Conservation (phyloP, 306 rosid species). For the Oemleria cerasiformis region DNA sequence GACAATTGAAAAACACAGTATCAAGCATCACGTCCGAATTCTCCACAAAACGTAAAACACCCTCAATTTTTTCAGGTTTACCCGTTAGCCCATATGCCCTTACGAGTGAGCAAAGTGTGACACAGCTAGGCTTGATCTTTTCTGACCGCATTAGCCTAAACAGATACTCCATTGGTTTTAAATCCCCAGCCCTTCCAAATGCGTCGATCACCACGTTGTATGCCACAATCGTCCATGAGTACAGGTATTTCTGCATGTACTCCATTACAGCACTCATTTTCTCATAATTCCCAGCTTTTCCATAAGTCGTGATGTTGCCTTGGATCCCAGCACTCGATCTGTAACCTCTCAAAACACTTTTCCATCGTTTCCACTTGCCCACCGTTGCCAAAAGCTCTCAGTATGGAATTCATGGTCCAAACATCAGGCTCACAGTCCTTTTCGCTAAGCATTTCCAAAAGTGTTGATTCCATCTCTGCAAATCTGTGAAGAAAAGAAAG, state of each 20-base stretch:
- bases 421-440: slow-evolving; percentile 69
- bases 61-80: slow-evolving; percentile 61
- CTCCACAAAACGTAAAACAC: slow-evolving; percentile 62
- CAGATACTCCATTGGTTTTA: slow-evolving; percentile 87
- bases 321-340: slow-evolving; percentile 79
- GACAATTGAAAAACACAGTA: slow-evolving; percentile 70
- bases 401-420: slow-evolving; percentile 94
- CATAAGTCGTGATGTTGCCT: slow-evolving; percentile 77
- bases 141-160: slow-evolving; percentile 88
- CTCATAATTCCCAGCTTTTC: slow-evolving; percentile 53
- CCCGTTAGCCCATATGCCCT: slow-evolving; percentile 75
- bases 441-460: slow-evolving; percentile 72
- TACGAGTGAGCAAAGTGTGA: slow-evolving; percentile 80
- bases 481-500: slow-evolving; percentile 63
- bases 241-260: slow-evolving; percentile 90
- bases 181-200: slow-evolving; percentile 89
- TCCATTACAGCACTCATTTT: slow-evolving; percentile 94
- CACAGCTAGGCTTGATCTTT: slow-evolving; percentile 89
- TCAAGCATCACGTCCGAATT: slow-evolving; percentile 71
- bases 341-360: slow-evolving; percentile 83
- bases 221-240: slow-evolving; percentile 86
- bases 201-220: slow-evolving; percentile 86
- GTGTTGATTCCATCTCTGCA: slow-evolving; percentile 78
- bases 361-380: slow-evolving; percentile 92
- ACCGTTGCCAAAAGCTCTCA: slow-evolving; percentile 79